Evolutionary conservation across 2,329 filamentous ascomycete genomes (phyloP), one percentile per base, ranked within the genome.

Genomic region (Blastomyces percursus): DNA sequence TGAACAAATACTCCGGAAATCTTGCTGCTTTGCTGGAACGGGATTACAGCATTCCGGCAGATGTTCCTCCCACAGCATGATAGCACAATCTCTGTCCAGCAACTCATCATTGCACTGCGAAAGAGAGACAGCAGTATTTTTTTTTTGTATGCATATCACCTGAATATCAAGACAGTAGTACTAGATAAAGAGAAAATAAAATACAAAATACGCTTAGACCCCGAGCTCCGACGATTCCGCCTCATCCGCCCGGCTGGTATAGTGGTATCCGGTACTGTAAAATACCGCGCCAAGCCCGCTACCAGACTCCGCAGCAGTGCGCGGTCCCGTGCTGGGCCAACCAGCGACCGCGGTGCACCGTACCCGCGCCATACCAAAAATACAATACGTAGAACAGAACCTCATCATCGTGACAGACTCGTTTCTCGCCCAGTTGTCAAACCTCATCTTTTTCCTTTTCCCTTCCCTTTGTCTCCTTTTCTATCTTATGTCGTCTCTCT

Each of bases 361-460:
- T 11, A 32, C 42, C 56, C 12, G 35, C 35, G 24, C 35, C 7
- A 38, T 59, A 42, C 56, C 38, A 24, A 42, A 51, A 40, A 54
- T 12, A 52, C 30, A 32, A 6, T 32, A 3, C 61, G 60, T 9
- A 35, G 32, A 11, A 27, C 46, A 40, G 32, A 42, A 42, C 51
- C 51, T 11, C 32, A 40, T 51, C 69, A 46, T 66, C 2, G 64
- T 65, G 27, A 60, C 19, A 21, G 64, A 63, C 52, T 63, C 52
- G 58, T 59, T 7, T 62, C 65, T 58, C 64, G 64, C 7, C 55
- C 58, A 2, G 12, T 64, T 9, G n/a, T 65, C 64, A 7, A 12
- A 61, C 67, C 56, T 62, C 64, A 40, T 54, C 64, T 38, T 64
- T 65, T n/a, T 64, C 46, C 24, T 21, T 54, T 32, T 55, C 63